Evolutionary conservation across 352 stramenopile species (phyloP).

Genomic region (Globisporangium spiculum): DNA sequence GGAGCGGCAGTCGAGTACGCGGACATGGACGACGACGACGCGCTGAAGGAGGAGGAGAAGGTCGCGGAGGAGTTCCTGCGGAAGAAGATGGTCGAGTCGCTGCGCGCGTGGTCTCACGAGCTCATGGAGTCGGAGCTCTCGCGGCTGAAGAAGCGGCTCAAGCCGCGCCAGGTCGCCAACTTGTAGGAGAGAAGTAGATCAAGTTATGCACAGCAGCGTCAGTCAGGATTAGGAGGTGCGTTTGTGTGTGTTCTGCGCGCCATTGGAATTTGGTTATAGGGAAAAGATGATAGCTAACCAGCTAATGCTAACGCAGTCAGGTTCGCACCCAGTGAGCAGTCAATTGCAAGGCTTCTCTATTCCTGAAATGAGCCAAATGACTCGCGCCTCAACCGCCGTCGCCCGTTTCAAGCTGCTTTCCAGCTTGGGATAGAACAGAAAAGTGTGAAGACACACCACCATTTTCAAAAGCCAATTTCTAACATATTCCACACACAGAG

Average conservation of each 20-base stretch:
- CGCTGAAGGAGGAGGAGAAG: constrained; percentile 27
- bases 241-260: constrained; percentile 3
- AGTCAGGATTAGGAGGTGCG: background rate
- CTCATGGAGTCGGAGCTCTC: constrained; percentile 61
- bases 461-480: background rate
- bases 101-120: constrained; percentile 70
- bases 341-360: background rate
- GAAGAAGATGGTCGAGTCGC: constrained; percentile 75
- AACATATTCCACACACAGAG: background rate
- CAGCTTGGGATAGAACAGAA: background rate
- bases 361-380: background rate
- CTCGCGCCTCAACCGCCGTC: background rate
- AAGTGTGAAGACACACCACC: background rate
- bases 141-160: constrained; percentile 71
- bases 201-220: background rate
- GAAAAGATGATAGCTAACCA: background rate
- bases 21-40: constrained; percentile 39
- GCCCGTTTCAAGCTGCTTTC: background rate
- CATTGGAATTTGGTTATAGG: background rate
- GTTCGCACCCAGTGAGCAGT: background rate
- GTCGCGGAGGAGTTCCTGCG: constrained; percentile 59
- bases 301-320: background rate
- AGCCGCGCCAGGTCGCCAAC: constrained; percentile 54
- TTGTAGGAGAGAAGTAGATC: constrained; percentile 23
- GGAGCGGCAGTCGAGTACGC: constrained; percentile 26